Percentiles rank a stretch among this genome's conserved stretches.
These are phyloP conservation scores for Suillus spraguei DNA, from an alignment of 768 basidiomycete species.

Conservation along the genomic window DNA sequence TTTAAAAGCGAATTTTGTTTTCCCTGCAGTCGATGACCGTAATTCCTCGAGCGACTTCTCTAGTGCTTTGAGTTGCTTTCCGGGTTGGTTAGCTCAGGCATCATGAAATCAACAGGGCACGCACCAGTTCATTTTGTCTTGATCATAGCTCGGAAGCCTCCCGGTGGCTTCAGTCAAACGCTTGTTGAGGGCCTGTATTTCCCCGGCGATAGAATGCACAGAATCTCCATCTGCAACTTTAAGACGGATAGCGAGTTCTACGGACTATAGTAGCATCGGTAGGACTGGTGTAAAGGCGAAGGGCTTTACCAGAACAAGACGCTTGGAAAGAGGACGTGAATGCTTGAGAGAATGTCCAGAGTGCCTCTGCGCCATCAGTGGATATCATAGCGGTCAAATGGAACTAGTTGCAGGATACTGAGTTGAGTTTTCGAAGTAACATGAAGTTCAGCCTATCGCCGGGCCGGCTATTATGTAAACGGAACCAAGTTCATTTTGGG, in stretches of 20 bases:
- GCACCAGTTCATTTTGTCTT: slow-evolving; percentile 70
- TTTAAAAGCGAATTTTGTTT: slow-evolving; percentile 73
- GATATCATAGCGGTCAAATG: background rate
- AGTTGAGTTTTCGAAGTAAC: background rate
- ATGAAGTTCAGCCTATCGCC: no score
- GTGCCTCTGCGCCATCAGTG: slow-evolving; percentile 18
- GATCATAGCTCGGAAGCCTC: slow-evolving; percentile 72
- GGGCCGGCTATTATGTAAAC: no score
- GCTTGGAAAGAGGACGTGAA: slow-evolving; percentile 29
- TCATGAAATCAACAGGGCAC: slow-evolving; percentile 24
- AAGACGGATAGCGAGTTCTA: slow-evolving; percentile 54
- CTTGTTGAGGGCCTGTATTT: slow-evolving; percentile 62
- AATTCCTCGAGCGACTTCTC: slow-evolving; percentile 58
- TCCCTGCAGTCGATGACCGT: slow-evolving; percentile 45
- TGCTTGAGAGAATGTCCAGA: slow-evolving; percentile 34
- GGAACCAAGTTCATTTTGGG: no score
- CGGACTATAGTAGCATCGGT: slow-evolving; percentile 19
- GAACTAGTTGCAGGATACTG: background rate
- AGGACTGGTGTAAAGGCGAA: slow-evolving; percentile 9
- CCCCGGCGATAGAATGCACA: slow-evolving; percentile 47
- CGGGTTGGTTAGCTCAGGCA: slow-evolving; percentile 16
- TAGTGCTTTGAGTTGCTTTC: slow-evolving; percentile 66
- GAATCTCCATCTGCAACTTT: slow-evolving; percentile 38
- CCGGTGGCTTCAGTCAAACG: slow-evolving; percentile 63
- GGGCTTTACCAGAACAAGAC: slow-evolving; percentile 25